Conservation (phyloP, 495 filamentous ascomycete genomes). For the Tuber umbilicatum region DNA sequence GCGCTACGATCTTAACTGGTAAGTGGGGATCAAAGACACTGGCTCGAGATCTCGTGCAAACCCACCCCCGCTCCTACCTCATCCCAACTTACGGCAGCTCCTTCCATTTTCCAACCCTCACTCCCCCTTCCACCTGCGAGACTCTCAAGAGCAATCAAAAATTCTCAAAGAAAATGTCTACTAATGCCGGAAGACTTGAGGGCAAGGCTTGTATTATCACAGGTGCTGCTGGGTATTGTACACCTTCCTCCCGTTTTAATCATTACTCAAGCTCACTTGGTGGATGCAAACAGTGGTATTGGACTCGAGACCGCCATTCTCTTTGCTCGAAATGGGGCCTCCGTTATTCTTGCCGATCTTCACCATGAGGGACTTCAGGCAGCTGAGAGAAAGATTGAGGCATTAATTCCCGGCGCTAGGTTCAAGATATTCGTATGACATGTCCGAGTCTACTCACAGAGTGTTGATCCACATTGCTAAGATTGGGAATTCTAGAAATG, state of each 20-base stretch:
- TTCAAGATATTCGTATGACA: slow-evolving; percentile 58
- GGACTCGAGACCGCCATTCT: slow-evolving; percentile 92
- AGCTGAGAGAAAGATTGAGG: slow-evolving; percentile 61
- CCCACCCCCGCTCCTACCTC: not conserved
- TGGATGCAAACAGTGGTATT: slow-evolving; percentile 61
- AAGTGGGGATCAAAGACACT: not conserved
- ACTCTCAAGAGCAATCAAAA: not conserved
- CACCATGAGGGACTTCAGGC: slow-evolving; percentile 64
- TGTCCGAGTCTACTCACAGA: slow-evolving; percentile 11
- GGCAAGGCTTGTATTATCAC: slow-evolving; percentile 95
- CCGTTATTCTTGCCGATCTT: slow-evolving; percentile 79
- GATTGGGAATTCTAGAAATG: slow-evolving; percentile 44
- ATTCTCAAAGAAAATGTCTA: not conserved
- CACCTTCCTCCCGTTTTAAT: not conserved
- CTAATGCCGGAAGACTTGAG: slow-evolving; percentile 56
- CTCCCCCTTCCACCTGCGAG: not conserved
- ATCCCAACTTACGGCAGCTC: not conserved
- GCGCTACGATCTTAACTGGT: not conserved
- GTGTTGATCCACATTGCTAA: not conserved
- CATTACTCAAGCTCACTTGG: slow-evolving; percentile 12
- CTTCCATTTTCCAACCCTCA: not conserved
- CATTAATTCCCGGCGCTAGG: slow-evolving; percentile 59
- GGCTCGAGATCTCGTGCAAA: not conserved
- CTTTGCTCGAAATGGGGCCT: slow-evolving; percentile 83
- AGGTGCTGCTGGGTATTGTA: slow-evolving; percentile 72